Evolutionary conservation across 2,329 filamentous ascomycete genomes (phyloP), one percentile per base, ranked within the genome.

Genomic region (Lomentospora prolificans): DNA sequence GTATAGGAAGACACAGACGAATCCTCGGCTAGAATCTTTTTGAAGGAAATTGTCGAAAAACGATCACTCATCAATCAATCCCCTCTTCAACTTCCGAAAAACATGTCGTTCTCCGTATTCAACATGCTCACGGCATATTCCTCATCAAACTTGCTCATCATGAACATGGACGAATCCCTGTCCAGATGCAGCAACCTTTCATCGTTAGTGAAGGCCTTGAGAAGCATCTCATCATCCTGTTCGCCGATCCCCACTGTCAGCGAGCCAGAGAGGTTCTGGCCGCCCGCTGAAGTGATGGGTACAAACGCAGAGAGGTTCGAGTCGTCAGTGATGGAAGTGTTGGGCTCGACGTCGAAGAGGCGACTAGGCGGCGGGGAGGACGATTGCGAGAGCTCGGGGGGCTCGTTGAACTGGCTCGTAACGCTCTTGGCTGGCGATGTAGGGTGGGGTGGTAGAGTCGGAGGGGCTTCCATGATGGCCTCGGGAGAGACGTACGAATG

Each of bases 331-430:
- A 53, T 41, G 56, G 53, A 50, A 1, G 67, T 65, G 63, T 68
- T 70, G 41, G 71, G 67, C 44, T 77, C 74, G 57, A 72, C 64
- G 44, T 77, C 71, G 61, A 77, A 80, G 65, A 73, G 77, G 48
- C 69, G 72, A n/a, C 65, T 63, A 4, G 74, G 69, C 27, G 76
- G 77, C 3, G 80, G 80, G 24, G 81, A 83, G 12, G 79, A 79
- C 22, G 80, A 80, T 58, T 80, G 75, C n/a, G 80, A 82, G 28
- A 84, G 75, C 58, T 79, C 80, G 1, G 81, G 81, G 3, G 80
- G 79, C 3, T 80, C 80, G 66, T 77, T 79, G 66, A 75, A 79
- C 57, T 76, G 74, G 66, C 78, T 79, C 17, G 67, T 65, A 3
- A 68, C 65, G 63, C 75, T 79, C 67, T 77, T 80, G 33, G 75